Evolutionary conservation across 495 filamentous ascomycete genomes (phyloP).

Genomic region (Neurospora sp.): DNA sequence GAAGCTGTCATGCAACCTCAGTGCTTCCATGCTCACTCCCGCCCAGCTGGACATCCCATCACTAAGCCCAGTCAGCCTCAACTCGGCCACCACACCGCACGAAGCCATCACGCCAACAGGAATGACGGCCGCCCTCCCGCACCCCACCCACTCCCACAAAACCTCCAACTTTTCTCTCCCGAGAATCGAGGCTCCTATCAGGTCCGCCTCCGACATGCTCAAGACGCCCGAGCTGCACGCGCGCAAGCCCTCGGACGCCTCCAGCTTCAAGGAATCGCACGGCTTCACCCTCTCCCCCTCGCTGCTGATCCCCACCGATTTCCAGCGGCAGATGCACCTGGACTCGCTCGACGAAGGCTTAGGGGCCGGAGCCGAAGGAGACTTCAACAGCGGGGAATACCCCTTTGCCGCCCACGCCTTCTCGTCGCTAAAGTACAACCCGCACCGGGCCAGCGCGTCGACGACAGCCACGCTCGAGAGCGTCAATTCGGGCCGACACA

Average conservation of each 20-base stretch:
- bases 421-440: constrained; percentile 12
- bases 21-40: constrained; percentile 30
- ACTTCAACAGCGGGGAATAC: constrained; percentile 12
- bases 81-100: constrained; percentile 24
- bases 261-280: constrained; percentile 45
- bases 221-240: constrained; percentile 18
- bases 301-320: constrained; percentile 43
- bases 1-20: constrained; percentile 15
- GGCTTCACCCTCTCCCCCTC: constrained; percentile 45
- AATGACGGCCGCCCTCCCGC: constrained; percentile 1
- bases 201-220: constrained; percentile 16
- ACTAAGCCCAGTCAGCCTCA: constrained; percentile 34
- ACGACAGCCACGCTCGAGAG: constrained; percentile 30
- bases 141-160: constrained; percentile 9
- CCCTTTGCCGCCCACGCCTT: constrained; percentile 19
- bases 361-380: constrained; percentile 18
- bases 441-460: constrained; percentile 30
- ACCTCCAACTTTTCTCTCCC: constrained; percentile 37
- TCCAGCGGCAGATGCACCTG: constrained; percentile 32
- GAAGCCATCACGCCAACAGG: constrained; percentile 33
- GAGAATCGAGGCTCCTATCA: constrained; percentile 15
- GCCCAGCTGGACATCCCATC: constrained; percentile 35
- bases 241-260: constrained; percentile 33
- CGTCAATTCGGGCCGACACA: constrained; percentile 25
- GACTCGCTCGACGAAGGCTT: constrained; percentile 3